Conservation (phyloP, 768 basidiomycete genomes). For the Mycena olivaceomarginata region DNA sequence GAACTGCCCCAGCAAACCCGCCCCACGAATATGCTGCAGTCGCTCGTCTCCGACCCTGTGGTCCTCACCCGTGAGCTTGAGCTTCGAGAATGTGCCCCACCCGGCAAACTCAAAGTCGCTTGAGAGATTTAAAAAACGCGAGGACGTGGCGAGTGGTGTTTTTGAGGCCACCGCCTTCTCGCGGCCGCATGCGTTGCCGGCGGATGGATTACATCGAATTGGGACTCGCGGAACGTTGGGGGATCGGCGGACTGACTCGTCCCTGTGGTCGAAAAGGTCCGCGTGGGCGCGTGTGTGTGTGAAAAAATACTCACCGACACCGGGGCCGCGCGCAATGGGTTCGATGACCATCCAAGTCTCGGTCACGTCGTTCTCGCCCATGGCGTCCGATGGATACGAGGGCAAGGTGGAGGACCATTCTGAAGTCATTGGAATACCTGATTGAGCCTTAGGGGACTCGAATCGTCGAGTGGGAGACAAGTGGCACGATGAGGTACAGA, state of each 20-base stretch:
- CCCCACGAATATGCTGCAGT: slow-evolving; percentile 53
- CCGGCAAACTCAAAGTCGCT: slow-evolving; percentile 85
- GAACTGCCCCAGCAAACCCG: slow-evolving; percentile 74
- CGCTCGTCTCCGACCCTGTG: slow-evolving; percentile 54
- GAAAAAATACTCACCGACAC: neutral
- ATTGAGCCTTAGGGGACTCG: too few relatives aligned
- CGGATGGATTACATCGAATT: slow-evolving; percentile 76
- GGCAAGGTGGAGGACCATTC: neutral
- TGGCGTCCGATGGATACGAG: slow-evolving; percentile 15
- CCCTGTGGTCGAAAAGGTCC: neutral
- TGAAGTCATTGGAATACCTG: slow-evolving; percentile 1
- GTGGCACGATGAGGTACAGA: too few relatives aligned
- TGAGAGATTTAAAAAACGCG: slow-evolving; percentile 77
- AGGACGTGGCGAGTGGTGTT: slow-evolving; percentile 62
- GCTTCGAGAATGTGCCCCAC: slow-evolving; percentile 74
- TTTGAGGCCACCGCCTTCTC: slow-evolving; percentile 65
- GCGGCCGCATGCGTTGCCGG: slow-evolving; percentile 72
- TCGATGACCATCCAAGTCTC: slow-evolving; percentile 43
- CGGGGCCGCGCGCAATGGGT: slow-evolving; percentile 27
- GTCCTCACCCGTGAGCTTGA: slow-evolving; percentile 69
- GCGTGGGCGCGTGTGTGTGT: too few relatives aligned
- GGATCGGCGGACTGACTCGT: slow-evolving; percentile 46
- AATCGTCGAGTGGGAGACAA: too few relatives aligned
- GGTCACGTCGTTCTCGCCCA: neutral
- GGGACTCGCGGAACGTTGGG: slow-evolving; percentile 67